Evolutionary conservation across 177 flowering plant genomes (phyloP).

Genomic region (Vitis hybrid): DNA sequence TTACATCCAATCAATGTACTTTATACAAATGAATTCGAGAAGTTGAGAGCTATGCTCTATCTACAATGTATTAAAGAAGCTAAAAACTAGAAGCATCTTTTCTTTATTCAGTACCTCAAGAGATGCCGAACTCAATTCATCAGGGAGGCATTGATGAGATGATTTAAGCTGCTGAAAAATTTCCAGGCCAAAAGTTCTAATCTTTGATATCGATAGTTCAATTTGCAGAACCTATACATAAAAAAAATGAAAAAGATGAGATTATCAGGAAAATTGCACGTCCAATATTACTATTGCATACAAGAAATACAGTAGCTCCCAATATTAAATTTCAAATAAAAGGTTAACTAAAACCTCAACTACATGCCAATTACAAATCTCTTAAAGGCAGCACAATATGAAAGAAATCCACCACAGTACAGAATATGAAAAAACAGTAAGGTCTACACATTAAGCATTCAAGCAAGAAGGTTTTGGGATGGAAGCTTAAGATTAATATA

Average conservation of each 20-base stretch:
- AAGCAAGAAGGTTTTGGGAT: too few species aligned
- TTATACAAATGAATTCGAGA: neutral
- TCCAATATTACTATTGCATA: too few species aligned
- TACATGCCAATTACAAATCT: too few species aligned
- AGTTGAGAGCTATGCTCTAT: neutral
- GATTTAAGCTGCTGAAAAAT: slow-evolving; percentile 50
- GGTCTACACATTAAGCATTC: too few species aligned
- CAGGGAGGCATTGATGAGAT: slow-evolving; percentile 47
- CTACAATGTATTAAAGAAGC: neutral
- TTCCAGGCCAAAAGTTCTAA: slow-evolving; percentile 42
- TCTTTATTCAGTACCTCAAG: slow-evolving; percentile 54
- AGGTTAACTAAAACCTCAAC: too few species aligned
- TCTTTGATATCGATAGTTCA: slow-evolving; percentile 51
- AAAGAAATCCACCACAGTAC: too few species aligned
- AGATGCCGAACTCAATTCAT: slow-evolving; percentile 57
- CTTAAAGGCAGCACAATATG: too few species aligned
- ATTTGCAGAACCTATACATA: slow-evolving; percentile 59
- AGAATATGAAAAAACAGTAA: too few species aligned
- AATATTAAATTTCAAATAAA: too few species aligned
- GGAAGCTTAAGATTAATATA: too few species aligned
- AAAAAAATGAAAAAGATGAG: neutral
- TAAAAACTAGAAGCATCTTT: slow-evolving; percentile 6
- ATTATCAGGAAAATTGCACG: neutral
- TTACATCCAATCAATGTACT: neutral
- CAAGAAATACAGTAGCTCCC: too few species aligned